phyloP scores from a whole-genome alignment of 2,329 filamentous ascomycete species.

The Sporothrix pseudoabietina region DNA sequence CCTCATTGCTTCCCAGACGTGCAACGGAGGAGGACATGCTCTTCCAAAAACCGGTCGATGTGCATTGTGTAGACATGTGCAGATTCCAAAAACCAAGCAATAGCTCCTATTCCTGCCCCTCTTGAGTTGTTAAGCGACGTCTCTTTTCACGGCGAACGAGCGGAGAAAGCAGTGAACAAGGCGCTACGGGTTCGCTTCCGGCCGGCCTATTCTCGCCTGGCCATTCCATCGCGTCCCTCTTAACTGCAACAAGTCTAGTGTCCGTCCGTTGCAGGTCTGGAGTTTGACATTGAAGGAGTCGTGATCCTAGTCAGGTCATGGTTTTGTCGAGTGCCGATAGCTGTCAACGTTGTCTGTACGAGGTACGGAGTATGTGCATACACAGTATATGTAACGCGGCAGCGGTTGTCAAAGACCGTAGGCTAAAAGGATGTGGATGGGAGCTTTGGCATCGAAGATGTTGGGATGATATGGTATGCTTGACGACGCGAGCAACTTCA shows the following conservation, averaged over 20 bases:
- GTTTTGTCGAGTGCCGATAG: not conserved
- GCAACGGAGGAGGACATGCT: not conserved
- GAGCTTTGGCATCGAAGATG: not conserved
- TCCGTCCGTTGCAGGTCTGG: not conserved
- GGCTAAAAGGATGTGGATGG: not conserved
- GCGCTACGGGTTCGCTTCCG: conserved; percentile 15
- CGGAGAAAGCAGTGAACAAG: not conserved
- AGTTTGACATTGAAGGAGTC: not conserved
- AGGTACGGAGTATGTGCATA: too few species aligned
- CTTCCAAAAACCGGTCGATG: not conserved
- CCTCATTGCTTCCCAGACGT: not conserved
- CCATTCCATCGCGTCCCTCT: not conserved
- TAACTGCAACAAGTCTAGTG: conserved; percentile 5
- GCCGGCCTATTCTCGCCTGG: not conserved
- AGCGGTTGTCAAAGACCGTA: not conserved
- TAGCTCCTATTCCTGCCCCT: not conserved
- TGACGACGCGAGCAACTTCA: too few species aligned
- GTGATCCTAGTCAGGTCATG: not conserved
- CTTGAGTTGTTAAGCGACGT: not conserved
- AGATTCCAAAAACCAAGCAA: not conserved
- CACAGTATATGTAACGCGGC: too few species aligned
- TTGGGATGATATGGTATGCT: too few species aligned
- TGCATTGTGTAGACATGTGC: not conserved
- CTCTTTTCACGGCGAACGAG: not conserved
- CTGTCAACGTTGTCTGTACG: not conserved